A percentile compares a stretch with the other conserved stretches of the same genome.
Conservation (phyloP, 2,329 filamentous ascomycete species). For the Aureobasidium sp. region DNA sequence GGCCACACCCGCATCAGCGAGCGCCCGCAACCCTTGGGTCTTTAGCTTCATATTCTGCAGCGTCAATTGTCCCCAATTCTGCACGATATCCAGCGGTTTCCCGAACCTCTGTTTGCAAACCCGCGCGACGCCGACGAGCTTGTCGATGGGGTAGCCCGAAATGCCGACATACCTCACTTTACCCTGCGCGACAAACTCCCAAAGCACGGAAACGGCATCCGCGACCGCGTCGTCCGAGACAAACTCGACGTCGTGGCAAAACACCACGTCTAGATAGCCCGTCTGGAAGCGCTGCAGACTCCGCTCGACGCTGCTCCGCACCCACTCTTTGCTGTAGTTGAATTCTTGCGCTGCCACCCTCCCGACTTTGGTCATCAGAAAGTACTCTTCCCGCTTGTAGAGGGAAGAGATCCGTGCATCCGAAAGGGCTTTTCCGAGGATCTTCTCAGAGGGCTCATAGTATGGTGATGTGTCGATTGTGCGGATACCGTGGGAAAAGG, state of each 20-base stretch:
- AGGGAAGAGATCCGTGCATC: slow-evolving; percentile 47
- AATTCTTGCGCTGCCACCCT: slow-evolving; percentile 56
- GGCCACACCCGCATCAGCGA: slow-evolving; percentile 7
- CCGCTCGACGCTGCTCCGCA: slow-evolving; percentile 55
- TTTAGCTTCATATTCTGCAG: slow-evolving; percentile 17
- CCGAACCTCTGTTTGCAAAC: slow-evolving; percentile 62
- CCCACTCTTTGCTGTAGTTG: slow-evolving; percentile 60
- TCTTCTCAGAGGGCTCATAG: slow-evolving; percentile 71
- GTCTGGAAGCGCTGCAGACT: slow-evolving; percentile 57
- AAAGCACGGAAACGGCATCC: slow-evolving; percentile 52
- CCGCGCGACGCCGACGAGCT: slow-evolving; percentile 64
- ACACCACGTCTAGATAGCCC: slow-evolving; percentile 63
- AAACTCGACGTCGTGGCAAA: slow-evolving; percentile 71
- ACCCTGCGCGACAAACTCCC: slow-evolving; percentile 60
- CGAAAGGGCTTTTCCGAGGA: slow-evolving; percentile 53
- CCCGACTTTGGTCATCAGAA: slow-evolving; percentile 66
- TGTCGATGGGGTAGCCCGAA: slow-evolving; percentile 71
- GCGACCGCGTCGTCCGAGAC: slow-evolving; percentile 55
- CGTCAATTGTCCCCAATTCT: slow-evolving; percentile 18
- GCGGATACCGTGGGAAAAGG: slow-evolving; percentile 59
- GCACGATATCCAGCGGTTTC: slow-evolving; percentile 71
- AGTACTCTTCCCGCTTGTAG: slow-evolving; percentile 49
- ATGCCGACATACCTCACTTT: slow-evolving; percentile 74
- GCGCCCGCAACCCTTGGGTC: neutral
- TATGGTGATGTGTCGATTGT: slow-evolving; percentile 80